phyloP scores from a whole-genome alignment of 192 early-diverging fungal genomes.

The Podochytrium sp. region DNA sequence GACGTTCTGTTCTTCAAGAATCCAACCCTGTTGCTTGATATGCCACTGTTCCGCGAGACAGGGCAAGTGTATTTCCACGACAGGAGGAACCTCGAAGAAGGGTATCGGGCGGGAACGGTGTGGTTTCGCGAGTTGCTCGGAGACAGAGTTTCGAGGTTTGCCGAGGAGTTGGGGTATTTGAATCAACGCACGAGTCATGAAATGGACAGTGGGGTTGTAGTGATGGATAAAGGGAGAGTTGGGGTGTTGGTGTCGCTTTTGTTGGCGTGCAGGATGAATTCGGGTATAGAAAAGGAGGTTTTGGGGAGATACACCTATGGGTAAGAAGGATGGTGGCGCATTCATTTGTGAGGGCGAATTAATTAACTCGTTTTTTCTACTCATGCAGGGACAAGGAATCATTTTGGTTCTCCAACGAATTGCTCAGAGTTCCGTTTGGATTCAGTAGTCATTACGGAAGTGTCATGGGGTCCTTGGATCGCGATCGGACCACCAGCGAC shows the following conservation, averaged over 20 bases:
- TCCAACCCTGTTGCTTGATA: slow-evolving; percentile 53
- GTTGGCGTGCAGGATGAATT: slow-evolving; percentile 21
- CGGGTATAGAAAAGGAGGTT: background rate
- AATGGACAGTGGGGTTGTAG: slow-evolving; percentile 14
- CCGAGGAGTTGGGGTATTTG: background rate
- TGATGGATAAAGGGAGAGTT: slow-evolving; percentile 6
- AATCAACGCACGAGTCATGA: background rate
- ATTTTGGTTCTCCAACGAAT: slow-evolving; percentile 70
- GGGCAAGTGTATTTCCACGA: slow-evolving; percentile 67
- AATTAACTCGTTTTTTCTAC: background rate
- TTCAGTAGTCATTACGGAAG: slow-evolving; percentile 55
- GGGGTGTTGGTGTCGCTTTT: slow-evolving; percentile 10
- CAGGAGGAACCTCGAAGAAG: slow-evolving; percentile 33
- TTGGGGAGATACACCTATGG: slow-evolving; percentile 1
- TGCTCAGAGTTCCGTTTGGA: slow-evolving; percentile 56
- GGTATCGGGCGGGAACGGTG: background rate
- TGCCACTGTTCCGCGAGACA: slow-evolving; percentile 40
- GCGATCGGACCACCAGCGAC: background rate
- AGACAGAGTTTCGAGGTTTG: background rate
- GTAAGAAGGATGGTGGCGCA: too few relatives aligned
- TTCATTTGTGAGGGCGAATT: background rate
- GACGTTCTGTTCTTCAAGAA: slow-evolving; percentile 66
- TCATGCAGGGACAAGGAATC: slow-evolving; percentile 70
- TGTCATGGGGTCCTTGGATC: slow-evolving; percentile 51
- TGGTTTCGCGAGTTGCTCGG: background rate